Conservation (phyloP, 108 stramenopile genomes). For the Aurantiochytrium sp. region DNA sequence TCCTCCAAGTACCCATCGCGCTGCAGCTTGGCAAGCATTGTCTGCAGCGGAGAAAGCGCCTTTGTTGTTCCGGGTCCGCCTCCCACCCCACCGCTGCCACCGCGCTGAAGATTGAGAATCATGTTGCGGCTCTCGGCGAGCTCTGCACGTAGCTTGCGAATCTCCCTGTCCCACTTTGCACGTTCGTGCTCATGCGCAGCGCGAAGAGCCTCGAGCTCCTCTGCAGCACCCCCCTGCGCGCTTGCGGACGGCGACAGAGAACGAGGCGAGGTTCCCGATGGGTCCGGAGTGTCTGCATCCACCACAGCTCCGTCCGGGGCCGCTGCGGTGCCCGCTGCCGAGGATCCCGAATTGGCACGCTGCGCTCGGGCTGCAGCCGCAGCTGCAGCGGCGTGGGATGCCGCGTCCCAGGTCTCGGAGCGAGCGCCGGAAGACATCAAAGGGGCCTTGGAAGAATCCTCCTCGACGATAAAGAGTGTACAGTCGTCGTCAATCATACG, state of each 20-base stretch:
- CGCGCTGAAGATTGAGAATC: neutral
- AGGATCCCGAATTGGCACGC: too few species aligned
- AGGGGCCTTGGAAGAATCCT: neutral
- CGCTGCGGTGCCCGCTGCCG: too few species aligned
- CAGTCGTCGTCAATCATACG: neutral
- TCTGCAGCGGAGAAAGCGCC: neutral
- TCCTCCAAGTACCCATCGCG: neutral
- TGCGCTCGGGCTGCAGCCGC: too few species aligned
- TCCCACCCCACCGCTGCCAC: neutral
- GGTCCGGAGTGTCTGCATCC: too few species aligned
- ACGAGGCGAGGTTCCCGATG: too few species aligned
- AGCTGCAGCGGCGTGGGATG: too few species aligned
- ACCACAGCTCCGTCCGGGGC: too few species aligned
- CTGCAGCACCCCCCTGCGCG: neutral
- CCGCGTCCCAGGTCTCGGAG: neutral
- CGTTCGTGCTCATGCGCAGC: neutral
- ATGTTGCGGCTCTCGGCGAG: neutral
- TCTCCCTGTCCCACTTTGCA: neutral
- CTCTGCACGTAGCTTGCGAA: conserved; percentile 5
- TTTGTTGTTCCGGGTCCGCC: neutral
- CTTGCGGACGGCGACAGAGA: too few species aligned
- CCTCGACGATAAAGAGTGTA: neutral
- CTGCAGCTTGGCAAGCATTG: neutral
- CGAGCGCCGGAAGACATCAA: neutral
- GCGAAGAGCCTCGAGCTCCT: neutral